Evolutionary conservation across 1,284 basidiomycete species (phyloP), one percentile per base, ranked within the genome.

Genomic region (Cutaneotrichosporon mucoides): DNA sequence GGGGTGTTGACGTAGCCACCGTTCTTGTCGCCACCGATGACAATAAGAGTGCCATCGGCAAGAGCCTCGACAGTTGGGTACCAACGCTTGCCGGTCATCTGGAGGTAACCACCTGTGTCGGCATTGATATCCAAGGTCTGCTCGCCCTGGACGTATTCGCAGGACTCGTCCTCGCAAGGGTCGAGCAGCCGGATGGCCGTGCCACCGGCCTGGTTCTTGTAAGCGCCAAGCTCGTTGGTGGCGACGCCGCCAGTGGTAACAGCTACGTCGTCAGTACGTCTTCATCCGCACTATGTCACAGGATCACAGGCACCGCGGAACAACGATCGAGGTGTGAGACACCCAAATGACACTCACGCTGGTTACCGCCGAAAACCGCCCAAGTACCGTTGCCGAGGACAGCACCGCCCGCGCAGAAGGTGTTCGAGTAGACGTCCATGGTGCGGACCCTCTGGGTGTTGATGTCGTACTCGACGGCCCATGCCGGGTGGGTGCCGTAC

Each of bases 1-100:
- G 61, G 68, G 8, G 76, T 74, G 46, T 91, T 90, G 41, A 89
- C 86, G 16, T 92, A 92, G 9, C 76, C 76, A 49, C 76, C 76
- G 60, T 77, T 76, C 63, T 72, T 71, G 69, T 77, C 76, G 42
- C 77, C 77, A 38, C 77, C 77, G 49, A 77, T 76, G 82, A 90
- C 77, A 49, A 79, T 76, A 55, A 79, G 70, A 8, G 72, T 73
- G 35, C 82, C 81, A 55, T 82, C 81, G 53, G 75, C 73, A 12
- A 82, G 73, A 11, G 76, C 76, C 67, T 82, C 81, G 50, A 81
- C 81, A 63, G 82, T 84, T 50, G 82, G 86, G 74, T 95, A 95
- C 92, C 92, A 95, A 9, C 92, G 84, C 66, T 84, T 80, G 60
- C 83, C 84, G 63, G 90, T 86, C 87, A 94, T 92, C 43, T 85